A percentile compares a stretch with the other conserved stretches of the same genome.
Conservation (phyloP, 2,329 filamentous ascomycete genomes). For the Acephala macrosclerotiorum region DNA sequence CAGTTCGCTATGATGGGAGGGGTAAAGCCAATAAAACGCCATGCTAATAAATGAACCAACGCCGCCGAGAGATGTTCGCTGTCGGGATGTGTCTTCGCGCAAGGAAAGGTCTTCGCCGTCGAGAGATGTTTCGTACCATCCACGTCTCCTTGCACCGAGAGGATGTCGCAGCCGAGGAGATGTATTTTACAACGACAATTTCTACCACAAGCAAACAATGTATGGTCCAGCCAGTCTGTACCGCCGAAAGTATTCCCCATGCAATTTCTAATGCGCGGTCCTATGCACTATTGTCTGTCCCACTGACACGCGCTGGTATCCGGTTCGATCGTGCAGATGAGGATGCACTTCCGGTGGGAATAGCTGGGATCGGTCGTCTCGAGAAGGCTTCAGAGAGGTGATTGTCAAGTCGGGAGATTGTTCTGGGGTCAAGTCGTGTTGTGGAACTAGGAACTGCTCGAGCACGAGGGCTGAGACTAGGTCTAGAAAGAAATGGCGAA, state of each 20-base stretch:
- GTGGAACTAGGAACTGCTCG: conserved; percentile 17
- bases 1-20: not conserved
- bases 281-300: conserved; percentile 14
- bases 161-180: no score
- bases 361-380: conserved; percentile 24
- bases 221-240: conserved; percentile 28
- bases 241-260: not conserved
- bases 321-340: not conserved
- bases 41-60: conserved; percentile 30
- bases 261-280: not conserved
- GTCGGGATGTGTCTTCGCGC: no score
- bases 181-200: conserved; percentile 13
- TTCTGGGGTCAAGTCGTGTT: conserved; percentile 12
- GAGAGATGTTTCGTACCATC: no score
- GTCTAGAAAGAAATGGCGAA: conserved; percentile 21
- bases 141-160: no score
- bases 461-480: conserved; percentile 20
- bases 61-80: conserved; percentile 3
- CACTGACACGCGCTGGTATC: not conserved
- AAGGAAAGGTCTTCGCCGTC: no score
- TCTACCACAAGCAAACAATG: conserved; percentile 16
- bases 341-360: conserved; percentile 2
- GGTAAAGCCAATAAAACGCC: conserved; percentile 27
- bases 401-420: conserved; percentile 19
- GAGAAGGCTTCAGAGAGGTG: conserved; percentile 27